phyloP scores from a whole-genome alignment of 306 rosid genomes.

The Prunus persica region Prunus_persica_NCBIv2 NC_034014.1:21871001-21871500 shows the following conservation, averaged over 20 bases:
- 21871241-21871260: neutral
- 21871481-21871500: constrained; percentile 6
- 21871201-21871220: neutral
- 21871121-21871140: too few species aligned
- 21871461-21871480: neutral
- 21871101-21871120: too few species aligned
- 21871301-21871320: neutral
- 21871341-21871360: neutral
- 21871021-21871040: too few species aligned
- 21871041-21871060: too few species aligned
- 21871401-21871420: neutral
- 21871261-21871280: neutral
- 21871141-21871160: too few species aligned
- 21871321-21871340: neutral
- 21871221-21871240: neutral
- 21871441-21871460: neutral
- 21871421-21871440: neutral
- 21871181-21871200: neutral
- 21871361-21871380: neutral
- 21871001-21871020: too few species aligned
- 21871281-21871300: neutral
- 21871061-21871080: too few species aligned
- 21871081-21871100: too few species aligned
- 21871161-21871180: neutral
- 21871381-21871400: constrained; percentile 1